A percentile compares a stretch with the other conserved stretches of the same genome.
phyloP scores from a whole-genome alignment of 2,329 filamentous ascomycete species.

The Neoarthrinium moseri region DNA sequence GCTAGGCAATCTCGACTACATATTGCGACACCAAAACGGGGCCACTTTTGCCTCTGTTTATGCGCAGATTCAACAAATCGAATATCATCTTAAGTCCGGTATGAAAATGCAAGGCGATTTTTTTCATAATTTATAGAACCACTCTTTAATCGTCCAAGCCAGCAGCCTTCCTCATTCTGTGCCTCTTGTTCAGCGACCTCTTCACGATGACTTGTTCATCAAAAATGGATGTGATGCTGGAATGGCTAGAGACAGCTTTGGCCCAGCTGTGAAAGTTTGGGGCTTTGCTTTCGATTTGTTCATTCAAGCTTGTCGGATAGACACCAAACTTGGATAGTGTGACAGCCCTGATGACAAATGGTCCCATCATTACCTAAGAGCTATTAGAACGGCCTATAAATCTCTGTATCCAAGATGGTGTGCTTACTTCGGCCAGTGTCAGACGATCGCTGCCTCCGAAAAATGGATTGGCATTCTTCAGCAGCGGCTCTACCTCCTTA shows the following conservation, averaged over 20 bases:
- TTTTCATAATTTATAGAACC: no score
- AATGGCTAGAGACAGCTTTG: constrained; percentile 8
- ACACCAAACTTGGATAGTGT: constrained; percentile 12
- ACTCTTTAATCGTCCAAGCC: no score
- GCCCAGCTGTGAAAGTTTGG: constrained; percentile 15
- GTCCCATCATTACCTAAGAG: constrained; percentile 11
- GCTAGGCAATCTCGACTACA: no score
- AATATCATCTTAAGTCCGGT: no score
- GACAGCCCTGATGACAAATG: constrained; percentile 11
- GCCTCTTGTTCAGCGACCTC: constrained; percentile 10
- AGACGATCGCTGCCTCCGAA: constrained; percentile 11
- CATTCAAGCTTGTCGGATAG: constrained; percentile 8
- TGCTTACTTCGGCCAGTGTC: constrained; percentile 13
- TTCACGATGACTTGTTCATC: constrained; percentile 12
- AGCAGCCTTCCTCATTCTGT: constrained; percentile 11
- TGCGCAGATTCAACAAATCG: no score
- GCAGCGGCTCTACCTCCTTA: constrained; percentile 11
- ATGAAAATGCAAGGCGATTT: no score
- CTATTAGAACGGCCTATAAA: no score
- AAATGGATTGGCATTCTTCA: constrained; percentile 11
- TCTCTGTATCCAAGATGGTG: background rate
- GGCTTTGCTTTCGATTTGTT: constrained; percentile 6
- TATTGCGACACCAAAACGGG: no score
- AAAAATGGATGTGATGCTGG: constrained; percentile 11
- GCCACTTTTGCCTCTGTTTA: no score